These are phyloP conservation scores for Cenchrus fungigraminus DNA, from an alignment of 176 grass and related monocot genomes.

Conservation along the genomic window DNA sequence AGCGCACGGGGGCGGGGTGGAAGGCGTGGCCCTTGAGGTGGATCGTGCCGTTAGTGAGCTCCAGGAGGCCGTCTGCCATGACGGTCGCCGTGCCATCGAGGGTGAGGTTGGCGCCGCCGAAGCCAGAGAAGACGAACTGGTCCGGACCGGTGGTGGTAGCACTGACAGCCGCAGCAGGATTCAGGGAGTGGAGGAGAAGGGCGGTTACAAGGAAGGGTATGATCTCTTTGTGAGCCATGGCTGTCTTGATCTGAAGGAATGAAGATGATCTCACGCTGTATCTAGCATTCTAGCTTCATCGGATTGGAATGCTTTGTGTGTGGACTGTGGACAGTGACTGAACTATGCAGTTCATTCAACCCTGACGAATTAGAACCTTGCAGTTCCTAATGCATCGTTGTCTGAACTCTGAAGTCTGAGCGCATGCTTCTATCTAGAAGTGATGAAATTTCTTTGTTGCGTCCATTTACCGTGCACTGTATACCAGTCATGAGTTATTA, in stretches of 20 bases:
- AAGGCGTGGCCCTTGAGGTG: conserved; percentile 40
- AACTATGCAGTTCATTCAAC: neutral
- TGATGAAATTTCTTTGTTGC: neutral
- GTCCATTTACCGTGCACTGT: neutral
- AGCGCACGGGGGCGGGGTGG: neutral
- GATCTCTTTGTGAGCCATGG: neutral
- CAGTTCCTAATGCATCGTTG: neutral
- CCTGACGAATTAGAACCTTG: too few species aligned
- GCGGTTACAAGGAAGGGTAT: neutral
- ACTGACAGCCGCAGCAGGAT: too few species aligned
- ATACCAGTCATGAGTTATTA: neutral
- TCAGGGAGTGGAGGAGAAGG: neutral
- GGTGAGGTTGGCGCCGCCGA: conserved; percentile 37
- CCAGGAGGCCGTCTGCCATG: conserved; percentile 28
- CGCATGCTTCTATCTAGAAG: neutral
- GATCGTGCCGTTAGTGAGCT: conserved; percentile 20
- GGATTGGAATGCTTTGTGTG: too few species aligned
- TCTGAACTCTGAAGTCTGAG: neutral
- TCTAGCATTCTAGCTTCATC: too few species aligned
- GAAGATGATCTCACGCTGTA: neutral
- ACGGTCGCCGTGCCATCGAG: conserved; percentile 32
- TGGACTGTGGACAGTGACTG: neutral
- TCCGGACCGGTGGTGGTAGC: neutral
- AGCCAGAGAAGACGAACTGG: neutral
- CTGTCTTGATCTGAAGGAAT: neutral